A percentile compares a stretch with the other conserved stretches of the same genome.
These are phyloP conservation scores for Leptoxyphium fumago DNA, from an alignment of 2,329 filamentous ascomycete species.

Conservation along the genomic window DNA sequence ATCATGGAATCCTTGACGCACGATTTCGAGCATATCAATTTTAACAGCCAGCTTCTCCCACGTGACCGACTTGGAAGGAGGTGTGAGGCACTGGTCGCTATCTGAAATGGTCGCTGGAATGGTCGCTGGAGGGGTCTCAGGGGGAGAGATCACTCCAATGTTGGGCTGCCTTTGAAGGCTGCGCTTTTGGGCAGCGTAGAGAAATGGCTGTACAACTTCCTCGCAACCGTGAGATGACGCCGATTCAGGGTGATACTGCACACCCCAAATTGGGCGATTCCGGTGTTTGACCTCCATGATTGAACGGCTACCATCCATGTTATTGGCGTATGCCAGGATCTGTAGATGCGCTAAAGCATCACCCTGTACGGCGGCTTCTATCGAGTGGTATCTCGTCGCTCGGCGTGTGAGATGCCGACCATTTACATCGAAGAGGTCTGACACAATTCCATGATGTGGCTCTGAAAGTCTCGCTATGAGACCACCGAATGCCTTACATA, in stretches of 20 bases:
- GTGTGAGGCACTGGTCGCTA: neutral
- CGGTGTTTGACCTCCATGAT: conserved; percentile 63
- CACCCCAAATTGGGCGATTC: conserved; percentile 61
- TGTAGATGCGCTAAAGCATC: conserved; percentile 19
- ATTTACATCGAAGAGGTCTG: conserved; percentile 55
- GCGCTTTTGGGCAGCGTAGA: conserved; percentile 32
- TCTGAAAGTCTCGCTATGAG: conserved; percentile 50
- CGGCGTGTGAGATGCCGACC: conserved; percentile 44
- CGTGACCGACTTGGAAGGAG: neutral
- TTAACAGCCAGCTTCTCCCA: conserved; percentile 1
- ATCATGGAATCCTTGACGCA: neutral
- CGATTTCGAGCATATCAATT: neutral
- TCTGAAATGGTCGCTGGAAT: neutral
- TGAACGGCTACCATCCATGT: conserved; percentile 32
- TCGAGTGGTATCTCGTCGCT: conserved; percentile 65
- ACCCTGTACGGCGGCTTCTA: conserved; percentile 35
- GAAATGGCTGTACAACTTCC: conserved; percentile 61
- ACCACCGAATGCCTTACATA: conserved; percentile 55
- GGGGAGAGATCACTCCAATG: neutral
- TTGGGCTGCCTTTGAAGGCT: neutral
- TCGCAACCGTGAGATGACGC: conserved; percentile 65
- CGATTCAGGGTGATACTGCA: conserved; percentile 87
- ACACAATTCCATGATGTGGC: conserved; percentile 71
- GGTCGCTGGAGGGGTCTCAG: neutral
- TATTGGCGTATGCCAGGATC: conserved; percentile 34